Percentiles rank a stretch among this genome's conserved stretches.
phyloP scores from a whole-genome alignment of 2,329 filamentous ascomycete species.

The Hymenoscyphus linearis region DNA sequence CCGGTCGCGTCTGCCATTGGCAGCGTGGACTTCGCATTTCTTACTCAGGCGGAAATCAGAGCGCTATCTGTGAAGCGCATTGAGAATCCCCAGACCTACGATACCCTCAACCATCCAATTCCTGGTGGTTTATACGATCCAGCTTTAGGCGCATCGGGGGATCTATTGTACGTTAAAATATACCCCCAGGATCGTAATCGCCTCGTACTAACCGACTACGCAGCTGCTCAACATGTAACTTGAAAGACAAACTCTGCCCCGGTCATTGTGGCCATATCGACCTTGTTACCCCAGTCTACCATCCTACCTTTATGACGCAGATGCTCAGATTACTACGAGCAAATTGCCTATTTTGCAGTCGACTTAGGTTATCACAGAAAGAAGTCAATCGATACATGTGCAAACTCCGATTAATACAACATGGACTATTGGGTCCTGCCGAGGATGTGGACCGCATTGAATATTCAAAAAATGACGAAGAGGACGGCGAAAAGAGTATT shows the following conservation, averaged over 20 bases:
- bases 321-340: conserved; percentile 77
- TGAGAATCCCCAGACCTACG: conserved; percentile 90
- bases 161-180: conserved; percentile 61
- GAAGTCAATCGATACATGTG: conserved; percentile 75
- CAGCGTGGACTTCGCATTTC: conserved; percentile 84
- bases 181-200: neutral
- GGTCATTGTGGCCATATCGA: conserved; percentile 96
- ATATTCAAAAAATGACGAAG: conserved; percentile 12
- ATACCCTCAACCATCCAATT: conserved; percentile 81
- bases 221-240: conserved; percentile 89
- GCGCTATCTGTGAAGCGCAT: conserved; percentile 90
- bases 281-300: conserved; percentile 87
- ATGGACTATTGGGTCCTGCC: conserved; percentile 70
- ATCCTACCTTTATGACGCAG: conserved; percentile 95
- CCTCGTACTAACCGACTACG: conserved; percentile 14
- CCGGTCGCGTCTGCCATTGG: conserved; percentile 79
- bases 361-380: conserved; percentile 71
- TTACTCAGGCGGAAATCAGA: conserved; percentile 77
- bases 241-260: conserved; percentile 75
- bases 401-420: conserved; percentile 79
- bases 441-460: conserved; percentile 42
- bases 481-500: conserved; percentile 19
- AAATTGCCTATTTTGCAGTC: conserved; percentile 87
- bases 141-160: conserved; percentile 83
- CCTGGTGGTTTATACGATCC: conserved; percentile 90